Evolutionary conservation across 495 filamentous ascomycete genomes (phyloP), one percentile per base, ranked within the genome.

Genomic region (Eremomyces bilateralis): DNA sequence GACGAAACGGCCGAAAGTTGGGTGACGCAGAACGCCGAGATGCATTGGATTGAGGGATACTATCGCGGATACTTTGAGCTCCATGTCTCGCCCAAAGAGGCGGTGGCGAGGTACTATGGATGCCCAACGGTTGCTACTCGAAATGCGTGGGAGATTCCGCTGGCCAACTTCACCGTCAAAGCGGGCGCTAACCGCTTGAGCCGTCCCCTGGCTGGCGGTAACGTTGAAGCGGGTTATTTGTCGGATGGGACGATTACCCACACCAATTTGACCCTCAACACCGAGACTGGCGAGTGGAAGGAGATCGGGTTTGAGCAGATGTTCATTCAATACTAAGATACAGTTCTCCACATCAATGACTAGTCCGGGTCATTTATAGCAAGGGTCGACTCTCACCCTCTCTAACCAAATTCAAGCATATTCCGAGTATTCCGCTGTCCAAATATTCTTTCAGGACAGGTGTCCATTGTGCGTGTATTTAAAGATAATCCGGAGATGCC

Each of bases 1-100:
- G 56, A 61, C 34, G 46, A 47, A 22, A 36, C 48, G 37, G 54
- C 58, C 6, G 20, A 52, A 16, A 53, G 50, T 22, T 57, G 67
- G 19, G 54, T 69, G 18, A 46, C 37, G 8, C 53, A 54, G 12
- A 77, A 74, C 43, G 42, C 48, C 16, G 65, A 70, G 44, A 56
- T 79, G 37, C 68, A 73, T 48, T 79, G 73, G 72, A 63, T 69
- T 41, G 73, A 77, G 40, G 50, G 66, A 25, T 76, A 68, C 44
- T 79, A 79, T 44, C 57, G 72, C 19, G 73, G 53, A 19, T 57
- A 57, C 36, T 57, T 48, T 41, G 53, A 57, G 39, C 43, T 55
- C 15, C 48, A 53, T 13, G 37, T 57, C 30, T 36, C 33, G 28
- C 27, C 42, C 16, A 39, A 52, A 19, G 29, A 44, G 24, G 44